Evolutionary conservation across 2,329 filamentous ascomycete genomes (phyloP).

Genomic region (Alternaria incomplexa): DNA sequence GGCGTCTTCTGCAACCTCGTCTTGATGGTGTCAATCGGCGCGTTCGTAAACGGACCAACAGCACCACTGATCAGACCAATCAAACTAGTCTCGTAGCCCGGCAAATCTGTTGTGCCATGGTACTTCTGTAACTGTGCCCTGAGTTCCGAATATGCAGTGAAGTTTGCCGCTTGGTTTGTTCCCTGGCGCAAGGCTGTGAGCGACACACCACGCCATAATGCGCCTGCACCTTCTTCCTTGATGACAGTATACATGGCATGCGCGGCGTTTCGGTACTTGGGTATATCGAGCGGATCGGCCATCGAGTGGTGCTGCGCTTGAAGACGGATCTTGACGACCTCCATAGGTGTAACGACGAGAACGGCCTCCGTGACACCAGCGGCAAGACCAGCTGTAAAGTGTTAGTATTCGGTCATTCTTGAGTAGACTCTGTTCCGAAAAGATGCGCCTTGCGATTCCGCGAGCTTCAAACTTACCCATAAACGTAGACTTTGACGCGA

Average conservation of each 20-base stretch:
- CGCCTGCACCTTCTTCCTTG: slow-evolving; percentile 85
- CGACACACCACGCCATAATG: slow-evolving; percentile 90
- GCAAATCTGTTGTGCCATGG: slow-evolving; percentile 77
- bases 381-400: slow-evolving; percentile 73
- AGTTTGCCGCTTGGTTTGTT: slow-evolving; percentile 94
- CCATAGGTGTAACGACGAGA: slow-evolving; percentile 96
- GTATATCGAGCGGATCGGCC: slow-evolving; percentile 93
- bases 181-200: slow-evolving; percentile 93
- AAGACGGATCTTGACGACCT: slow-evolving; percentile 97
- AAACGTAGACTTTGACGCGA: slow-evolving; percentile 76
- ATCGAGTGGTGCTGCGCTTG: slow-evolving; percentile 98
- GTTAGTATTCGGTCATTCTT: slow-evolving; percentile 17
- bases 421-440: background rate
- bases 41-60: slow-evolving; percentile 95
- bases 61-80: slow-evolving; percentile 92
- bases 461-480: slow-evolving; percentile 59
- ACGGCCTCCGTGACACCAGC: slow-evolving; percentile 97
- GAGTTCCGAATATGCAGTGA: slow-evolving; percentile 95
- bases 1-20: slow-evolving; percentile 91
- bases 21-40: slow-evolving; percentile 99
- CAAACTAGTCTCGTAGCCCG: slow-evolving; percentile 86
- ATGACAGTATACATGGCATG: slow-evolving; percentile 84
- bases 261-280: slow-evolving; percentile 96
- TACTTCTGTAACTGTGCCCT: slow-evolving; percentile 76
- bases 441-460: background rate